These are phyloP conservation scores for Vitis hybrid DNA, from an alignment of 177 flowering plant genomes.

Conservation along the genomic window DNA sequence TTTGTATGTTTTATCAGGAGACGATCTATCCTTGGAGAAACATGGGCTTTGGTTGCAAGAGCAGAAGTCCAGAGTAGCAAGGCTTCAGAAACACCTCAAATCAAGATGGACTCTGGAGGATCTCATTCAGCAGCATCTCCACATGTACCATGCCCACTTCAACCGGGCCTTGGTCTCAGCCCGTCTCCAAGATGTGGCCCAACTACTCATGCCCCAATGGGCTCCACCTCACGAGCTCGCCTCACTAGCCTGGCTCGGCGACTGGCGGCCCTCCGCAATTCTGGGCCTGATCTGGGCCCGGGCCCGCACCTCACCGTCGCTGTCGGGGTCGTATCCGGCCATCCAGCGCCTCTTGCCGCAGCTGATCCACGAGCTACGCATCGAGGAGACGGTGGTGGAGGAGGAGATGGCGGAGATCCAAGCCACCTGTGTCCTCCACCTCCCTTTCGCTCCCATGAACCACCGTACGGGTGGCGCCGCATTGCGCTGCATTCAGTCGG, in stretches of 20 bases:
- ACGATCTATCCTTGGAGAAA: slow-evolving; percentile 29
- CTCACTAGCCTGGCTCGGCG: slow-evolving; percentile 67
- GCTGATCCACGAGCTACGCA: slow-evolving; percentile 50
- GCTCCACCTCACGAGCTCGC: slow-evolving; percentile 59
- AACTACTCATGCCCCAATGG: slow-evolving; percentile 60
- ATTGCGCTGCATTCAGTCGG: slow-evolving; percentile 37
- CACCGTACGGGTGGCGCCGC: slow-evolving; percentile 16
- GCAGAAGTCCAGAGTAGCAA: slow-evolving; percentile 47
- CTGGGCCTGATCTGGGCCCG: slow-evolving; percentile 44
- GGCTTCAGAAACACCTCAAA: slow-evolving; percentile 56
- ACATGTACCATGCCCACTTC: slow-evolving; percentile 42
- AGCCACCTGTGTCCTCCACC: slow-evolving; percentile 62
- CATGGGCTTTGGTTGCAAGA: slow-evolving; percentile 57
- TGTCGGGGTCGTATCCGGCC: slow-evolving; percentile 17
- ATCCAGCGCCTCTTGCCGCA: slow-evolving; percentile 36
- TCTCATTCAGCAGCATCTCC: slow-evolving; percentile 59
- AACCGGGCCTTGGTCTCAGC: slow-evolving; percentile 35
- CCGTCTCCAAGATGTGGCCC: slow-evolving; percentile 44
- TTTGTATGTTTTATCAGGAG: slow-evolving; percentile 18
- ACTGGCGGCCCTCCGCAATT: slow-evolving; percentile 79
- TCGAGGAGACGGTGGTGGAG: slow-evolving; percentile 75
- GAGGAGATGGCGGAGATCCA: slow-evolving; percentile 79
- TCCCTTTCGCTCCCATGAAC: slow-evolving; percentile 41
- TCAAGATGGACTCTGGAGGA: slow-evolving; percentile 50
- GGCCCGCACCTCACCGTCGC: slow-evolving; percentile 24